A percentile compares a stretch with the other conserved stretches of the same genome.
phyloP scores from a whole-genome alignment of 2,329 filamentous ascomycete species.

The Emergomyces pasteurianus region DNA sequence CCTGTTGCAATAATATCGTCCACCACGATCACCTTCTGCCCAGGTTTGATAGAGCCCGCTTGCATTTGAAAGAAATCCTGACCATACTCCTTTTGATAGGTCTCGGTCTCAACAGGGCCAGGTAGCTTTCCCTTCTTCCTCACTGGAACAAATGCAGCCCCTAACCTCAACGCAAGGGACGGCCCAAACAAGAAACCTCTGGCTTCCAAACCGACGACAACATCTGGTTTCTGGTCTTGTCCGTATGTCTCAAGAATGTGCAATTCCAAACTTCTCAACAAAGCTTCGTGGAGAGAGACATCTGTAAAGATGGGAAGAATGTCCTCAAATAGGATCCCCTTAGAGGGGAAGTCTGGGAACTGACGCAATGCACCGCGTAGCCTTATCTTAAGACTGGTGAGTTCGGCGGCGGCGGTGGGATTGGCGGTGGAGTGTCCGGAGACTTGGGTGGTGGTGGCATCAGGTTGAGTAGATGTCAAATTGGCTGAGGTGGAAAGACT shows the following conservation, averaged over 20 bases:
- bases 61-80: conserved; percentile 96
- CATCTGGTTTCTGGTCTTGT: conserved; percentile 57
- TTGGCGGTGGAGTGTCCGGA: conserved; percentile 33
- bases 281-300: conserved; percentile 57
- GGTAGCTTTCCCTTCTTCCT: conserved; percentile 94
- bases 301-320: conserved; percentile 93
- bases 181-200: conserved; percentile 94
- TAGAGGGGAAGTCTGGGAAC: conserved; percentile 82
- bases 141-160: conserved; percentile 81
- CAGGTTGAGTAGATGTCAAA: conserved; percentile 16
- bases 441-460: conserved; percentile 33
- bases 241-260: conserved; percentile 57
- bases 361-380: conserved; percentile 65
- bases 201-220: conserved; percentile 86
- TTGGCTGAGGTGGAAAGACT: conserved; percentile 22
- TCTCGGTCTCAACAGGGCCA: conserved; percentile 71
- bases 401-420: conserved; percentile 41
- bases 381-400: conserved; percentile 52
- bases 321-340: conserved; percentile 92
- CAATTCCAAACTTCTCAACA: conserved; percentile 76
- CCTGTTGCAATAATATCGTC: conserved; percentile 98
- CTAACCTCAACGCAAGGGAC: conserved; percentile 68
- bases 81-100: conserved; percentile 93
- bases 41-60: conserved; percentile 66
- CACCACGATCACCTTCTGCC: conserved; percentile 83